Evolutionary conservation across 805 yeast species (phyloP).

Genomic region (Sporopachydermia quercuum): DNA sequence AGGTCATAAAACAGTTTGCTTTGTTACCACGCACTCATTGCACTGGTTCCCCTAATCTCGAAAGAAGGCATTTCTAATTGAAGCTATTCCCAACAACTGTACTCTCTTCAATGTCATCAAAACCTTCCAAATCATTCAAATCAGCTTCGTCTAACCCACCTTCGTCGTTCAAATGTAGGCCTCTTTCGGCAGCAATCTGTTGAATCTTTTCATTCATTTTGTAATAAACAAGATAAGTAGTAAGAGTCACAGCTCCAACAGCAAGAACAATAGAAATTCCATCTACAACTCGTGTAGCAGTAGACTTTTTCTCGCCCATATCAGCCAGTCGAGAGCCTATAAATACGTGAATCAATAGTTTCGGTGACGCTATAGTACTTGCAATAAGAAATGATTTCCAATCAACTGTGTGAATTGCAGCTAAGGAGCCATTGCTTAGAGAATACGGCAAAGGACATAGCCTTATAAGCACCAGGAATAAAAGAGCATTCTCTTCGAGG

Average conservation of each 20-base stretch:
- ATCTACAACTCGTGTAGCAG: constrained; percentile 42
- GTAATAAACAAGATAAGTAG: constrained; percentile 54
- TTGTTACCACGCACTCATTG: too few relatives aligned
- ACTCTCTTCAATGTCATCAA: too few relatives aligned
- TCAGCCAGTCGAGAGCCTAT: constrained; percentile 62
- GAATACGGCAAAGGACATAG: constrained; percentile 91
- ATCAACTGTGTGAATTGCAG: constrained; percentile 68
- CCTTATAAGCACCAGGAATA: constrained; percentile 56
- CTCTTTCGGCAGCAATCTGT: constrained; percentile 12
- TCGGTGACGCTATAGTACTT: constrained; percentile 67
- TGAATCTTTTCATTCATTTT: constrained; percentile 25
- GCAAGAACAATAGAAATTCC: constrained; percentile 46
- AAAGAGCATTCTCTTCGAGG: constrained; percentile 53
- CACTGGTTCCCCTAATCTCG: too few relatives aligned
- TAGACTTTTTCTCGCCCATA: constrained; percentile 42
- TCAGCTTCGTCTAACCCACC: constrained; percentile 7
- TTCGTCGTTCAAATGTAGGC: background rate
- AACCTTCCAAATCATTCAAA: constrained; percentile 9
- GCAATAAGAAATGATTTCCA: constrained; percentile 52
- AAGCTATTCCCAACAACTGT: too few relatives aligned
- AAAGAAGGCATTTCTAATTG: too few relatives aligned
- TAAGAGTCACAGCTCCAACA: constrained; percentile 32
- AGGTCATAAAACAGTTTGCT: too few relatives aligned
- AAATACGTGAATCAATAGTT: constrained; percentile 58
- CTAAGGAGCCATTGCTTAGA: constrained; percentile 81